Evolutionary conservation across 495 filamentous ascomycete species (phyloP).

Genomic region (Annulohypoxylon moriforme): DNA sequence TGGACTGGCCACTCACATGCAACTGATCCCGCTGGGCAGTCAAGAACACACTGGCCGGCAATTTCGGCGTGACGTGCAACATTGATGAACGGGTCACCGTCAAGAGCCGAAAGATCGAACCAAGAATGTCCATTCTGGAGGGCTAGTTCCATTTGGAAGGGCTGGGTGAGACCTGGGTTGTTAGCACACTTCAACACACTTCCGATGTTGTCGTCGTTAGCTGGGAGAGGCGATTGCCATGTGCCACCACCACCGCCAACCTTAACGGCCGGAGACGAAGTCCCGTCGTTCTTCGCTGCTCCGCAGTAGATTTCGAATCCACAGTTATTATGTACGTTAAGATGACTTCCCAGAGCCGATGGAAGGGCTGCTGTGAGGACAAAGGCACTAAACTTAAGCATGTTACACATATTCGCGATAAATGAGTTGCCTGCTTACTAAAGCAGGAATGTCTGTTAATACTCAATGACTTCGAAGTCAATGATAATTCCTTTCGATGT

Average conservation of each 20-base stretch:
- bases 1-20: slow-evolving; percentile 31
- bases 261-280: neutral
- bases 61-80: slow-evolving; percentile 35
- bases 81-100: slow-evolving; percentile 32
- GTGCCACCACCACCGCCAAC: neutral
- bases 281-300: slow-evolving; percentile 41
- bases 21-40: slow-evolving; percentile 8
- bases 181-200: slow-evolving; percentile 34
- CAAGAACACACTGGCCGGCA: slow-evolving; percentile 31
- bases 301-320: slow-evolving; percentile 30
- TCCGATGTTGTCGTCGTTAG: slow-evolving; percentile 34
- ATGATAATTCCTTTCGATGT: neutral
- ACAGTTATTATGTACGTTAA: slow-evolving; percentile 35
- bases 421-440: neutral
- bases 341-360: neutral
- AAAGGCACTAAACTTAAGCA: neutral
- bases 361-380: slow-evolving; percentile 9
- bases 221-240: slow-evolving; percentile 28
- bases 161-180: neutral
- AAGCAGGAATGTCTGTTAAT: neutral
- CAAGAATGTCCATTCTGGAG: slow-evolving; percentile 27
- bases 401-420: neutral
- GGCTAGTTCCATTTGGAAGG: slow-evolving; percentile 36
- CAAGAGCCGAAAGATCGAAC: slow-evolving; percentile 35
- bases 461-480: neutral